Base-by-base conservation (phyloP, 176 grass and related monocot genomes). In the Dactylis glomerata region DNA sequence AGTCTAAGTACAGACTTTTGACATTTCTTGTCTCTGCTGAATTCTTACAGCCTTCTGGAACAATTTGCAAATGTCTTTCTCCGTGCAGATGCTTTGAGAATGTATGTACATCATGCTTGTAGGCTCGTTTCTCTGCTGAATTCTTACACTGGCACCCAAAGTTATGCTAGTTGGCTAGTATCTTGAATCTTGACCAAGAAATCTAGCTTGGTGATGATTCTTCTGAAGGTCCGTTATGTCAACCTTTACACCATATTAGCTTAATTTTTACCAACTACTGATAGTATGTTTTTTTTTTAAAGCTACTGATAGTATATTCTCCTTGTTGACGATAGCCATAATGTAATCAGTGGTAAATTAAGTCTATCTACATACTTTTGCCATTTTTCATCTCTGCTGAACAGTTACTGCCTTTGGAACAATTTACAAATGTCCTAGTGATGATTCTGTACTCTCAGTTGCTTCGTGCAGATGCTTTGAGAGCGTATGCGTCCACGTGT, bases 291-390 rank as follows among this genome's bases (percentile, higher is more conserved):
- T n/a, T n/a, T n/a, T n/a, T n/a, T n/a, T n/a, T n/a, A n/a, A n/a
- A n/a, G n/a, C 42, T 20, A 55, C 56, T 44, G 38, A 51, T 41
- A 70, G 37, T 38, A 42, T 70, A 70, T 44, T 50, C 10, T 68
- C 77, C 77, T 28, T 63, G 24, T 78, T 79, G 74, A 79, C 65
- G 20, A 23, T 26, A 15, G 44, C 37, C 45, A 64, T 54, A 15
- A 34, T 34, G 73, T 61, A 88, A 83, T 44, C 68, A 42, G 2
- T 14, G 40, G 67, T 66, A 78, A 75, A 75, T 67, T 27, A 84
- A 37, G 61, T 69, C 82, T 62, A 72, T 28, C 10, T 23, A 54
- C 50, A 54, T 51, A 6, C 49, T 51, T 51, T 20, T 51, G 49
- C 81, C 47, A 3, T 59, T 57, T 63, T 68, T 70, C 9, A 17